Evolutionary conservation across 345 rosid species (phyloP).

Genomic region (Eucalyptus regnans): DNA sequence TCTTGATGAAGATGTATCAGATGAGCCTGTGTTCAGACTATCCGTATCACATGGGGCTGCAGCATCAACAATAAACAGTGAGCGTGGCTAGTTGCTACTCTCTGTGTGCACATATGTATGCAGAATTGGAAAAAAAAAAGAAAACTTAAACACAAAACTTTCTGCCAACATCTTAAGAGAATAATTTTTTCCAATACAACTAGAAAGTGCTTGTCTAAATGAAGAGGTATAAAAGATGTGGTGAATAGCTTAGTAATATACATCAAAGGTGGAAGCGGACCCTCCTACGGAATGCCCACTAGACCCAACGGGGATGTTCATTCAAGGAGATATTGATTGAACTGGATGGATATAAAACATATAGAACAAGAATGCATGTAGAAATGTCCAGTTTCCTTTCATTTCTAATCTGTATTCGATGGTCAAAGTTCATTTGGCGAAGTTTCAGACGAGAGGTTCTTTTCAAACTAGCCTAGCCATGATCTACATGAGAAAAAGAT

Average conservation of each 20-base stretch:
- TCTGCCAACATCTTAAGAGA: background rate
- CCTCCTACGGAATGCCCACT: background rate
- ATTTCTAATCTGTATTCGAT: background rate
- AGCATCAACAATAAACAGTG: background rate
- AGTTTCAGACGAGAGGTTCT: background rate
- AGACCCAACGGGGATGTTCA: background rate
- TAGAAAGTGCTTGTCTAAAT: background rate
- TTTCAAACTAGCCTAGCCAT: background rate
- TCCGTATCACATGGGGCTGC: constrained; percentile 70
- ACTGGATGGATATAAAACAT: background rate
- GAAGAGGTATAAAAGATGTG: background rate
- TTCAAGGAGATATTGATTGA: background rate
- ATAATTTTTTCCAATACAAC: background rate
- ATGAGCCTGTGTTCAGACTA: constrained; percentile 78
- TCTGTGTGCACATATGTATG: background rate
- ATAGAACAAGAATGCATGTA: background rate
- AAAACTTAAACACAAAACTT: background rate
- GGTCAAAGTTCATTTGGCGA: background rate
- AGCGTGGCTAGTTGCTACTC: background rate
- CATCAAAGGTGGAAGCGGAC: background rate
- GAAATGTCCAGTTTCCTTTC: background rate
- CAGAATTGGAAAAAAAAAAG: background rate
- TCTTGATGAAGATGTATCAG: constrained; percentile 55
- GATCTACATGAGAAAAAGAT: background rate
- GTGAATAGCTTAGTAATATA: background rate